A percentile compares a stretch with the other conserved stretches of the same genome.
Conservation (phyloP, 2,329 filamentous ascomycete species). For the Thelonectria blattea region DNA sequence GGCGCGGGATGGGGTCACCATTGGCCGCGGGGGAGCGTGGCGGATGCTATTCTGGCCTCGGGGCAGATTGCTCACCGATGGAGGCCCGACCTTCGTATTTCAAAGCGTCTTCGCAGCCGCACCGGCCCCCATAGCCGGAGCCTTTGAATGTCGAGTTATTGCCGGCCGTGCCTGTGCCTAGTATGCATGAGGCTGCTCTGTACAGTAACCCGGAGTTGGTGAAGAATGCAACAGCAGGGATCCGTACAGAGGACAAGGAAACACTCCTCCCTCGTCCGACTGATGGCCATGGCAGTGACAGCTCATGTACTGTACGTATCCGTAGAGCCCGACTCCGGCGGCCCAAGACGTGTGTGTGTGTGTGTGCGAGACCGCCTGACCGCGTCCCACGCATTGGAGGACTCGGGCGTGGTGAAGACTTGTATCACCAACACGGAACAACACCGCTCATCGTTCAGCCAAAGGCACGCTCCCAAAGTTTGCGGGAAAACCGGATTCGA, state of each 20-base stretch:
- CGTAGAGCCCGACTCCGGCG: neutral
- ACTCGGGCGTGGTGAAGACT: neutral
- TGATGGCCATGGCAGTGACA: neutral
- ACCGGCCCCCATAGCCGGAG: neutral
- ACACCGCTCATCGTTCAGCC: neutral
- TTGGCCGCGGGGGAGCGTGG: constrained; percentile 13
- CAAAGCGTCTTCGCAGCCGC: neutral
- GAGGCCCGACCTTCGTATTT: constrained; percentile 15
- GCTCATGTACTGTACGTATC: neutral
- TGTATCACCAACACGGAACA: neutral
- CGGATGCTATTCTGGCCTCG: constrained; percentile 21
- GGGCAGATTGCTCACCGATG: constrained; percentile 15
- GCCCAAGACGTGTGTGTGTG: neutral
- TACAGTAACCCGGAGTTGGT: neutral
- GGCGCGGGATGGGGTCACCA: neutral
- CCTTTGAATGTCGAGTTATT: neutral
- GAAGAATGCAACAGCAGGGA: neutral
- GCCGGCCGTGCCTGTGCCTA: neutral
- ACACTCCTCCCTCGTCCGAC: neutral
- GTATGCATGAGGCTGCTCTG: neutral
- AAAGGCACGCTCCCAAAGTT: neutral
- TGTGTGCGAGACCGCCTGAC: neutral
- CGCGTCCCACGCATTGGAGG: neutral
- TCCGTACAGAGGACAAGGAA: neutral
- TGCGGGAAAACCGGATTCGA: neutral